These are phyloP conservation scores for Aspergillus pseudoterreus DNA, from an alignment of 2,329 filamentous ascomycete species.

Conservation along the genomic window DNA sequence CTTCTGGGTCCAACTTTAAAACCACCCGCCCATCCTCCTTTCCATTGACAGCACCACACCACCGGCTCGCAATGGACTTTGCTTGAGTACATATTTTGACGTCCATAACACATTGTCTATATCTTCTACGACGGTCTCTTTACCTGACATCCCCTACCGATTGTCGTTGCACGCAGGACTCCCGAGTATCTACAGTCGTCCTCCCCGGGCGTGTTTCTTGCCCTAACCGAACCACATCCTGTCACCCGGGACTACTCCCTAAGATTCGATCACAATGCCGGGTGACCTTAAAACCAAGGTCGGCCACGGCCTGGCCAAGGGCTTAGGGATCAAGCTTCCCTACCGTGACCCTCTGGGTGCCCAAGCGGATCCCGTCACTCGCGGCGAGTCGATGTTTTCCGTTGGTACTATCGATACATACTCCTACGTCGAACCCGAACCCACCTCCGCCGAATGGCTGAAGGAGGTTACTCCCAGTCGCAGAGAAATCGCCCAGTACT, in stretches of 20 bases:
- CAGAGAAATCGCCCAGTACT: constrained; percentile 56
- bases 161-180: not conserved
- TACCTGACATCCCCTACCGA: not conserved
- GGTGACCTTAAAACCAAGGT: constrained; percentile 50
- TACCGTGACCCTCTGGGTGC: constrained; percentile 56
- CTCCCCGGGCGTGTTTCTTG: not conserved
- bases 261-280: constrained; percentile 26
- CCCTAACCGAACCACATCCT: not conserved
- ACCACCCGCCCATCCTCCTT: constrained; percentile 5
- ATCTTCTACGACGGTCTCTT: not conserved
- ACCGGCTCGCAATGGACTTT: constrained; percentile 10
- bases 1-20: constrained; percentile 14
- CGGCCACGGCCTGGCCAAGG: constrained; percentile 72
- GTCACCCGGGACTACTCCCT: not conserved
- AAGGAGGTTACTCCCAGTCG: constrained; percentile 58
- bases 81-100: constrained; percentile 6
- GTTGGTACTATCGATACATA: constrained; percentile 70
- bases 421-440: constrained; percentile 78
- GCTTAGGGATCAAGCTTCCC: constrained; percentile 76
- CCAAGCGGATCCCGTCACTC: constrained; percentile 60
- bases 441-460: constrained; percentile 71
- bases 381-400: constrained; percentile 77
- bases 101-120: not conserved
- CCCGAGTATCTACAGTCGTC: not conserved
- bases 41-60: constrained; percentile 8